Evolutionary conservation across 129 eudicot genomes (phyloP).

Genomic region (Logfia minima): DNA sequence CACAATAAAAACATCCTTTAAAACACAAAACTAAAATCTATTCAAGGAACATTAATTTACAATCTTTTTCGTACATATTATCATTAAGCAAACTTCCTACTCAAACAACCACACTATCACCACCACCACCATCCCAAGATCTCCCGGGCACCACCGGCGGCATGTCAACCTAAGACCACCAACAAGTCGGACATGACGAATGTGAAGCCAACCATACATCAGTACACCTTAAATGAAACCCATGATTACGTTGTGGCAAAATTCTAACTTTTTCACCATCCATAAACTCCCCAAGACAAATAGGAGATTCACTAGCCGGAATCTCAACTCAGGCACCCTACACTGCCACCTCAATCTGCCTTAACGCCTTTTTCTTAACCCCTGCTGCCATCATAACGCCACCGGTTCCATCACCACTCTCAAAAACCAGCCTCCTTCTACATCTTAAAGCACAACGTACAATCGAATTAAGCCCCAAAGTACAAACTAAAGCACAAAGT

Average conservation of each 20-base stretch:
- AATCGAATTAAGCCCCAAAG: constrained; percentile 66
- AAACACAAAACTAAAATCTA: too few relatives aligned
- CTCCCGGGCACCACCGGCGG: constrained; percentile 37
- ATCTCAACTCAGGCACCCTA: constrained; percentile 42
- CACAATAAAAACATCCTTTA: too few relatives aligned
- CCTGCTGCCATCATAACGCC: constrained; percentile 33
- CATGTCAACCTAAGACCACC: constrained; percentile 52
- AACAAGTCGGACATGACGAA: constrained; percentile 83
- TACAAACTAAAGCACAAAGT: constrained; percentile 63
- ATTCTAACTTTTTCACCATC: constrained; percentile 75
- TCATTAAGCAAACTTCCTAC: not conserved
- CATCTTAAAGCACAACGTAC: constrained; percentile 65
- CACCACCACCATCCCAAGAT: constrained; percentile 19
- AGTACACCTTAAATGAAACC: constrained; percentile 68
- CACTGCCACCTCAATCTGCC: constrained; percentile 59
- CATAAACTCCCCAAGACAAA: constrained; percentile 71
- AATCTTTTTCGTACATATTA: too few relatives aligned
- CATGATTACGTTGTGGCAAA: constrained; percentile 66
- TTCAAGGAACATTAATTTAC: too few relatives aligned
- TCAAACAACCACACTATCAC: constrained; percentile 1
- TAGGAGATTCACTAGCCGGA: constrained; percentile 61
- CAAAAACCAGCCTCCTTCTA: constrained; percentile 35
- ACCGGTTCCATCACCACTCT: constrained; percentile 23
- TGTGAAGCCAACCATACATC: constrained; percentile 72
- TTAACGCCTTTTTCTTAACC: constrained; percentile 48